A percentile compares a stretch with the other conserved stretches of the same genome.
These are phyloP conservation scores for Leccinum broughii DNA, from an alignment of 768 basidiomycete genomes.

Conservation along the genomic window DNA sequence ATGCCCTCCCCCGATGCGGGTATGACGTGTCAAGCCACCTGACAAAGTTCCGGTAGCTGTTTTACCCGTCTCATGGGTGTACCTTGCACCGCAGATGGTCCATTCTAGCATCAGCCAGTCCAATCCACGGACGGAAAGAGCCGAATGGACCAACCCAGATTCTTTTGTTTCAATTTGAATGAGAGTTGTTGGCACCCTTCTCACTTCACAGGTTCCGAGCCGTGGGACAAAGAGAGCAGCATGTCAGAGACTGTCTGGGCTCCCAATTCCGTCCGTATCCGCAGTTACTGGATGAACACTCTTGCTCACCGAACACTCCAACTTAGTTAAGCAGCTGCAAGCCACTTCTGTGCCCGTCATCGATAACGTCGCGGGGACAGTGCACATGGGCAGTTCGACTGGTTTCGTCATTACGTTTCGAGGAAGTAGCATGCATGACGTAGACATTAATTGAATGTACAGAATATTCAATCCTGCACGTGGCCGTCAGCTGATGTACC, in stretches of 20 bases:
- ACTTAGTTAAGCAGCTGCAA: not conserved
- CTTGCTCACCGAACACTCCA: not conserved
- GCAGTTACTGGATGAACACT: not conserved
- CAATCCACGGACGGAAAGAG: not conserved
- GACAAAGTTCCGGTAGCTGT: not conserved
- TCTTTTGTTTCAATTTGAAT: not conserved
- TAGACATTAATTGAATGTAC: conserved; percentile 13
- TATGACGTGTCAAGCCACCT: not conserved
- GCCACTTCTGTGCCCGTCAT: conserved; percentile 7
- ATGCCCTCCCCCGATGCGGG: not conserved
- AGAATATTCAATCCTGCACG: conserved; percentile 32
- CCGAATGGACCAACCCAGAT: conserved; percentile 1
- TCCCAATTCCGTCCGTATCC: conserved; percentile 1
- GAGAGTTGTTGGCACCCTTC: conserved; percentile 1
- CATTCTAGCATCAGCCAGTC: conserved; percentile 7
- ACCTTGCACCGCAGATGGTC: conserved; percentile 5
- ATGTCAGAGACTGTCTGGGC: not conserved
- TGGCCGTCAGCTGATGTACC: conserved; percentile 5
- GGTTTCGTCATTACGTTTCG: not conserved
- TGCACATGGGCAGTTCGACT: not conserved
- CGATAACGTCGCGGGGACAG: not conserved
- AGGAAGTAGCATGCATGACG: not conserved
- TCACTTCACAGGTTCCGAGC: conserved; percentile 8
- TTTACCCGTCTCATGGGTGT: not conserved
- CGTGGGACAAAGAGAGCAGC: conserved; percentile 2